Evolutionary conservation across 2,329 filamentous ascomycete genomes (phyloP), one percentile per base, ranked within the genome.

Genomic region (Aureobasidium vineae): DNA sequence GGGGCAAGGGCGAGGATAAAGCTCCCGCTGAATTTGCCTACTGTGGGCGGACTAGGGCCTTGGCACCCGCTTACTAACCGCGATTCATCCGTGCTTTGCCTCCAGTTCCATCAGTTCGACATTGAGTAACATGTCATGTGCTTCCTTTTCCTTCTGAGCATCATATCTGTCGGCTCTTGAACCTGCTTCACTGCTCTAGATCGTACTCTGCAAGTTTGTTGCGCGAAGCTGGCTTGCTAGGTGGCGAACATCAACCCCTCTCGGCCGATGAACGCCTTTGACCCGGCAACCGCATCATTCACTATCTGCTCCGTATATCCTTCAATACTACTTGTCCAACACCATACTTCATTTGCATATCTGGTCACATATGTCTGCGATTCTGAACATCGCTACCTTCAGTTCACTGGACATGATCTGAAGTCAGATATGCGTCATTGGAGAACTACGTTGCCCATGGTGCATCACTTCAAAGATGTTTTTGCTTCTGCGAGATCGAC

Each of bases 1-100:
- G 47, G 61, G 61, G 61, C 61, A 38, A 49, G 16, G 49, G 61
- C 61, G 61, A 64, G 61, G 61, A 64, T 64, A 64, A 64, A 64
- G 61, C 61, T 52, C 47, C 59, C 43, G 57, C 45, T 54, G 61
- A 64, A 64, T 64, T 64, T 64, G 61, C 61, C 49, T 53, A 19
- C 60, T 64, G 47, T 64, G 61, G 47, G 61, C 61, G 47, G 36
- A 19, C 61, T 64, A 64, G 33, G 31, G 61, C 31, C 61, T 64
- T 64, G 61, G 61, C 61, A 45, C 19, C 61, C 61, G 61, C 49
- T 64, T 64, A 64, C 36, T 64, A 64, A 64, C 31, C 33, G 15
- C 19, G 15, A 16, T 43, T 45, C 49, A 50, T 54, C 61, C 40
- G 61, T 53, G 47, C 49, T 64, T 54, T 54, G 59, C 59, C 45